Evolutionary conservation across 345 rosid species (phyloP).

Genomic region (Eutrema heterophyllum): DNA sequence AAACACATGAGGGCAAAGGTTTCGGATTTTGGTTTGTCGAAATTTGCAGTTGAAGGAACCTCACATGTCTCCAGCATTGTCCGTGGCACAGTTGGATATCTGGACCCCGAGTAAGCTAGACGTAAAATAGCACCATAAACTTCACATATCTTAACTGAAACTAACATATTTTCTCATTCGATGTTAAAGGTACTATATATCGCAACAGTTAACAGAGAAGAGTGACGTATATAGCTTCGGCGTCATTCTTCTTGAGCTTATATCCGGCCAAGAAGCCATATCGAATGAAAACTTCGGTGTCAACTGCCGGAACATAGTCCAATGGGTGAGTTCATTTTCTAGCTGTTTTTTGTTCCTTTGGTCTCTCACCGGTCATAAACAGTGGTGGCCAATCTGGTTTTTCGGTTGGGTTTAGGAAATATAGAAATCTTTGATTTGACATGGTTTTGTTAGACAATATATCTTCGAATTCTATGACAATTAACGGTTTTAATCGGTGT

Average conservation of each 20-base stretch:
- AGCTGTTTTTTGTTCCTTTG: too few species aligned
- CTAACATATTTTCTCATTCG: background rate
- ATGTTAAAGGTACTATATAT: constrained; percentile 74
- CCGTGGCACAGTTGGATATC: constrained; percentile 97
- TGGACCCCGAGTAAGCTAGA: constrained; percentile 91
- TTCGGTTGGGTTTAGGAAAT: background rate
- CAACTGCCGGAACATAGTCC: constrained; percentile 94
- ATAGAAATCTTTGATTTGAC: too few species aligned
- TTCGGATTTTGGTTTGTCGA: constrained; percentile 94
- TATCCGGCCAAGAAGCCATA: constrained; percentile 96
- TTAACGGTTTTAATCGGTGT: too few species aligned
- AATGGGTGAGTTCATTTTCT: constrained; percentile 67
- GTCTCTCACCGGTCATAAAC: too few species aligned
- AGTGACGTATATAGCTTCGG: constrained; percentile 99
- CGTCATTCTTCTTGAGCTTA: constrained; percentile 91
- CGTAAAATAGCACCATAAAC: background rate
- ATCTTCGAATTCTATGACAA: too few species aligned
- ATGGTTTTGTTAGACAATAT: too few species aligned
- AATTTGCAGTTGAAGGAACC: constrained; percentile 76
- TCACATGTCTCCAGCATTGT: constrained; percentile 98
- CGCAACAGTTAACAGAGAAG: constrained; percentile 96
- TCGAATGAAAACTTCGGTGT: constrained; percentile 85
- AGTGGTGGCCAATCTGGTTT: background rate
- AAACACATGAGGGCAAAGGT: constrained; percentile 87
- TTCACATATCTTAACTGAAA: background rate